phyloP scores from a whole-genome alignment of 2,329 filamentous ascomycete genomes.

The Akanthomyces dipterigenus region DNA sequence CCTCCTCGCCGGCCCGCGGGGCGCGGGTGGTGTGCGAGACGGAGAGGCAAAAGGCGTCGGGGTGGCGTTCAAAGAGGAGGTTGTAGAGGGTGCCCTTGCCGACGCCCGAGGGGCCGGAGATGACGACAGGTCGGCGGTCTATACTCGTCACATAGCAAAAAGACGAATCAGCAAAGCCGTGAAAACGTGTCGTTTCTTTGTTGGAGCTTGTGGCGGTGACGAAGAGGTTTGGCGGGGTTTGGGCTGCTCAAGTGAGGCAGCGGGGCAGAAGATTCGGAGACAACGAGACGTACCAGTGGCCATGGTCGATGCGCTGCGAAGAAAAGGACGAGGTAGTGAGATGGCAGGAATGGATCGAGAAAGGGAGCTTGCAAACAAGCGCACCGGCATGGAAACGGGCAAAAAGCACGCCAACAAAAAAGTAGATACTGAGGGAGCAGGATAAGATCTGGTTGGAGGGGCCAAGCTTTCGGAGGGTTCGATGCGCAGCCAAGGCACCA shows the following conservation, averaged over 20 bases:
- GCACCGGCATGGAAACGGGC: constrained; percentile 9
- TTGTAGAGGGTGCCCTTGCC: constrained; percentile 78
- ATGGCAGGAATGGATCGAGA: neutral
- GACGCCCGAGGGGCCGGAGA: constrained; percentile 72
- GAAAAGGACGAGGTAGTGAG: neutral
- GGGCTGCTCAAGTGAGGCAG: neutral
- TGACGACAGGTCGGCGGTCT: constrained; percentile 61
- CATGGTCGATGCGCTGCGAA: neutral
- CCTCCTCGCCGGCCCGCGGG: constrained; percentile 66
- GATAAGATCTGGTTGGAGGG: constrained; percentile 1
- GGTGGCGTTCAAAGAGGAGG: constrained; percentile 55
- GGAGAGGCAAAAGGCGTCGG: constrained; percentile 46
- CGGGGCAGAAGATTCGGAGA: neutral
- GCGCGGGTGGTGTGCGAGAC: constrained; percentile 73
- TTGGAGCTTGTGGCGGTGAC: neutral
- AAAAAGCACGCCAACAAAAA: neutral
- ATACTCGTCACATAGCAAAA: no score
- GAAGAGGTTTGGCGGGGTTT: neutral
- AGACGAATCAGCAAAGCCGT: neutral
- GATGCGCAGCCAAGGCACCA: neutral
- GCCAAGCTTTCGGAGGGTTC: neutral
- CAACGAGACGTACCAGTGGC: neutral
- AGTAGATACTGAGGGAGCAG: neutral
- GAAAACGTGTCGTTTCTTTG: neutral
- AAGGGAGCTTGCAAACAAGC: neutral